Percentiles rank a stretch among this genome's conserved stretches.
Evolutionary conservation across 208 protist species (phyloP).

Genomic region (Leishmania braziliensis): DNA sequence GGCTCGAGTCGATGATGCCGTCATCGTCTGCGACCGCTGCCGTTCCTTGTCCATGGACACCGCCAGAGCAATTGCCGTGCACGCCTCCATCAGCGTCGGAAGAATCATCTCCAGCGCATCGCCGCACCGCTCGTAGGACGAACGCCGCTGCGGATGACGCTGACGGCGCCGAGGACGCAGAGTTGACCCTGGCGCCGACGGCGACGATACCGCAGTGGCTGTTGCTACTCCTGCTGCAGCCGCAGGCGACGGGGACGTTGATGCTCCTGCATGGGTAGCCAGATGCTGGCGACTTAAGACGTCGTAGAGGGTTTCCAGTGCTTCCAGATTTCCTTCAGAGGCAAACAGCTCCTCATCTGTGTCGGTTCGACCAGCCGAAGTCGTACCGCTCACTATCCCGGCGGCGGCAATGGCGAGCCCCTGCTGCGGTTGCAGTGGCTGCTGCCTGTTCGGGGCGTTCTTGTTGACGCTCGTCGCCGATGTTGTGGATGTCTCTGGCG

Average conservation of each 20-base stretch:
- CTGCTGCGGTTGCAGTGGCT: constrained; percentile 2
- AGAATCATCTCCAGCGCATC: constrained; percentile 35
- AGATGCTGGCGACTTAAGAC: not conserved
- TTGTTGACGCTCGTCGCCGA: constrained; percentile 24
- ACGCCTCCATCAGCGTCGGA: constrained; percentile 39
- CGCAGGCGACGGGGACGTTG: not conserved
- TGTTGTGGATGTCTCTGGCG: not conserved
- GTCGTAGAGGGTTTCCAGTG: constrained; percentile 24
- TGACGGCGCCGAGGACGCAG: constrained; percentile 22
- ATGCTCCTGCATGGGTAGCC: not conserved
- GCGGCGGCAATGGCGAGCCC: not conserved
- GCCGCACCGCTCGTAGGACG: constrained; percentile 31
- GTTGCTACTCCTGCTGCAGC: not conserved
- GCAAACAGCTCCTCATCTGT: constrained; percentile 13
- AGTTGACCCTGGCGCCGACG: not conserved
- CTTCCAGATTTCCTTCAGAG: constrained; percentile 8
- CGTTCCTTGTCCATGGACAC: constrained; percentile 39
- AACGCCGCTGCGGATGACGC: constrained; percentile 25
- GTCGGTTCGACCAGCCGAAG: not conserved
- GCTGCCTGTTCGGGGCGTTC: not conserved
- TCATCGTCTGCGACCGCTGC: not conserved
- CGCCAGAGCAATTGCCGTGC: constrained; percentile 21
- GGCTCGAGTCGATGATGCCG: constrained; percentile 9
- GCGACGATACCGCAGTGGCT: not conserved
- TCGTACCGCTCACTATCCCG: not conserved